These are phyloP conservation scores for Orbilia oligospora DNA, from an alignment of 2,329 filamentous ascomycete species.

Conservation along the genomic window DNA sequence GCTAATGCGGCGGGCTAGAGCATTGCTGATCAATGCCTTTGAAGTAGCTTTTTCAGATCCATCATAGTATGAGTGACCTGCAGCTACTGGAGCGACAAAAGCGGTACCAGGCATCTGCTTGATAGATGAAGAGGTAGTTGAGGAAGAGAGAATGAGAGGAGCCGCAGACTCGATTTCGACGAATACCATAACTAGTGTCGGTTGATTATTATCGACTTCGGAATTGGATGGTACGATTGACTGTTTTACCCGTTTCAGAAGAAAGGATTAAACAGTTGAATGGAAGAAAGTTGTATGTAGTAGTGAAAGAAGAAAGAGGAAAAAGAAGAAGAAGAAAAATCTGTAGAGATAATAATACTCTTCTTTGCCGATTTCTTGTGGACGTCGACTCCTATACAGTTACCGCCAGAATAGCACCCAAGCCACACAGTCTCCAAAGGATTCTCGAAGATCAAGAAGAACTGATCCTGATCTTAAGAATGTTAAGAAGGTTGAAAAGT, in stretches of 20 bases:
- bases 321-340: slow-evolving; percentile 23
- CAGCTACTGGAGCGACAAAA: slow-evolving; percentile 49
- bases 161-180: slow-evolving; percentile 73
- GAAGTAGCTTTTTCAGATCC: slow-evolving; percentile 67
- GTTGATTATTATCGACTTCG: slow-evolving; percentile 1
- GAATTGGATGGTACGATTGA: slow-evolving; percentile 21
- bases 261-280: not conserved
- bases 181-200: slow-evolving; percentile 53
- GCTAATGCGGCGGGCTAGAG: slow-evolving; percentile 87
- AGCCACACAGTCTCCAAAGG: slow-evolving; percentile 27
- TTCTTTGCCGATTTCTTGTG: slow-evolving; percentile 26
- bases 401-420: slow-evolving; percentile 38
- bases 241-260: slow-evolving; percentile 25
- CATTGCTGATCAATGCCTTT: slow-evolving; percentile 87
- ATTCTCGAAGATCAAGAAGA: slow-evolving; percentile 12
- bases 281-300: slow-evolving; percentile 22
- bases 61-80: slow-evolving; percentile 57
- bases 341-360: not conserved
- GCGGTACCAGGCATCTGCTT: slow-evolving; percentile 66
- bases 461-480: slow-evolving; percentile 62
- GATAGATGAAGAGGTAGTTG: slow-evolving; percentile 66
- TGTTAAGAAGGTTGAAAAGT: slow-evolving; percentile 63
- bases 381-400: slow-evolving; percentile 38
- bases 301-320: slow-evolving; percentile 24
- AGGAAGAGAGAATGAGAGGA: slow-evolving; percentile 74